These are phyloP conservation scores for Chlamydomonas sp. DNA, from an alignment of 139 green algal genomes.

Conservation along the genomic window DNA sequence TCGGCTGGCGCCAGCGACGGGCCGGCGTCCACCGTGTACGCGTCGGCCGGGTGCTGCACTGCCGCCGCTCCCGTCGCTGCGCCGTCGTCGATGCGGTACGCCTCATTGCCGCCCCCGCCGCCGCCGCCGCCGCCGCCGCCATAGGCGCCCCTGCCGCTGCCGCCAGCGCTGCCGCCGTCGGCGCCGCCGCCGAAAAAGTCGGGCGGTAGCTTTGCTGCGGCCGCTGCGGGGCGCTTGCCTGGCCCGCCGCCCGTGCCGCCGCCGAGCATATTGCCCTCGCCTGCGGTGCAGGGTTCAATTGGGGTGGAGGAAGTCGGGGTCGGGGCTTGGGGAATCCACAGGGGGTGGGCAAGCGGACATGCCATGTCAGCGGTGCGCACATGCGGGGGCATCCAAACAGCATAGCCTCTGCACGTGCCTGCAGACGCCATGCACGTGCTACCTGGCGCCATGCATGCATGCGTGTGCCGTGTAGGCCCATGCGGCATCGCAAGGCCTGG, in stretches of 20 bases:
- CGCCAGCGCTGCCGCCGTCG: slow-evolving; percentile 2
- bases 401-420: too few species aligned
- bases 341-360: too few species aligned
- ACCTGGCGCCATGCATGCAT: too few species aligned
- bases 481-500: too few species aligned
- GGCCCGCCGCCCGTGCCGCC: neutral
- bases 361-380: too few species aligned
- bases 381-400: too few species aligned
- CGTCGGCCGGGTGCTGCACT: neutral
- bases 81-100: neutral
- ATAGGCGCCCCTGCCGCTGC: too few species aligned
- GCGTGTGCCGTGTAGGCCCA: too few species aligned
- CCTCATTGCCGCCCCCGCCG: slow-evolving; percentile 5
- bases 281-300: too few species aligned
- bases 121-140: neutral
- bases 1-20: neutral
- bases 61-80: neutral
- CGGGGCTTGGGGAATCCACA: too few species aligned
- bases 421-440: too few species aligned
- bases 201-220: neutral
- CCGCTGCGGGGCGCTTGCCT: neutral
- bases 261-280: neutral
- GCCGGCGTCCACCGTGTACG: neutral
- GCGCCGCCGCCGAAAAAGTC: neutral
- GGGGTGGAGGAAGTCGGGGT: too few species aligned